Percentiles rank a stretch among this genome's conserved stretches.
These are phyloP conservation scores for Radiomyces spectabilis DNA, from an alignment of 192 early-diverging fungal genomes.

Conservation along the genomic window DNA sequence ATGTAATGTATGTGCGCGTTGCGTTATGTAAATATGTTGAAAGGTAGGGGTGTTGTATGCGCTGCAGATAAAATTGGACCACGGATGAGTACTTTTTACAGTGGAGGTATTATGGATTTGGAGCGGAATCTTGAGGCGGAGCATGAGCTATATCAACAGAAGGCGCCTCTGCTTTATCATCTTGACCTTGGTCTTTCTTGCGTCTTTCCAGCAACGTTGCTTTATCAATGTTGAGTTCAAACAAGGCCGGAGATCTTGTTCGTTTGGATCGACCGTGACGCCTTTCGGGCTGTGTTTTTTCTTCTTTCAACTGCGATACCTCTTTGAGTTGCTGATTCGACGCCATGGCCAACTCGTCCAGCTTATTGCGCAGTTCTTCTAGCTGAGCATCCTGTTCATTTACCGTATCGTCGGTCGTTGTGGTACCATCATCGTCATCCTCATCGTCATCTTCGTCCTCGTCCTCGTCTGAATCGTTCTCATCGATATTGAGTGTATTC, in stretches of 20 bases:
- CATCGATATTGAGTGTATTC: slow-evolving; percentile 3
- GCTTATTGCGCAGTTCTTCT: not conserved
- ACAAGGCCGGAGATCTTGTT: not conserved
- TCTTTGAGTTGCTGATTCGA: not conserved
- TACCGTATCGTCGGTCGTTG: not conserved
- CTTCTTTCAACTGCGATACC: not conserved
- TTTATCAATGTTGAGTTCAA: slow-evolving; percentile 20
- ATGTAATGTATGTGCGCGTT: no score
- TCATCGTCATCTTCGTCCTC: slow-evolving; percentile 7
- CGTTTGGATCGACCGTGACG: not conserved
- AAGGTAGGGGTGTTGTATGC: no score
- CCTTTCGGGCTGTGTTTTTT: not conserved
- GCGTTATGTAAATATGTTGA: no score
- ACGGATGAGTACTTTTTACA: no score
- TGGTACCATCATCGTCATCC: not conserved
- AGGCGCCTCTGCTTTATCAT: no score
- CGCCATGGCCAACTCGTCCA: not conserved
- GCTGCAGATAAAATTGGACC: no score
- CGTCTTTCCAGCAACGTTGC: slow-evolving; percentile 19
- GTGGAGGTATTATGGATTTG: no score
- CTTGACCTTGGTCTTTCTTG: slow-evolving; percentile 4
- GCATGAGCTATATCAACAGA: no score
- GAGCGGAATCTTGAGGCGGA: no score
- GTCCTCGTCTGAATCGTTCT: slow-evolving; percentile 5
- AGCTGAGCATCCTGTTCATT: not conserved